Evolutionary conservation across 2,329 filamentous ascomycete species (phyloP).

Genomic region (Myrmaecium sp.): DNA sequence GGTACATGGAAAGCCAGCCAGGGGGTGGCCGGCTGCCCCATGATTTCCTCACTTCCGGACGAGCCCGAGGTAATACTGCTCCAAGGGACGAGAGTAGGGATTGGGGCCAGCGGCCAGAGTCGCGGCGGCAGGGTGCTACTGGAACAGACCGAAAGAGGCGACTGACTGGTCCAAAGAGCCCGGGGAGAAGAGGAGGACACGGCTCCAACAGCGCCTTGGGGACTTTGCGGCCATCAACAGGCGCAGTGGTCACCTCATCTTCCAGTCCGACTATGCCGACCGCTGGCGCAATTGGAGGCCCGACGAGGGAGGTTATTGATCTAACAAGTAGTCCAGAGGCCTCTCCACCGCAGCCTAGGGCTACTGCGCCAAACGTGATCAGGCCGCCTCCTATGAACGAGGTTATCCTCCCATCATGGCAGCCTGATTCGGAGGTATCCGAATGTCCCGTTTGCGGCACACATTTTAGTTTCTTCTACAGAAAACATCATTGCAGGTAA

Average conservation of each 20-base stretch:
- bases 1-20: too few relatives aligned
- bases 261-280: neutral
- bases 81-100: too few relatives aligned
- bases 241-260: conserved; percentile 1
- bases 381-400: conserved; percentile 15
- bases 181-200: conserved; percentile 14
- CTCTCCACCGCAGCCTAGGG: neutral
- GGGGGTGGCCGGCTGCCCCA: too few relatives aligned
- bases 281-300: neutral
- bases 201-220: conserved; percentile 2
- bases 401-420: conserved; percentile 59
- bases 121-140: too few relatives aligned
- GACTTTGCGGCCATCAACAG: conserved; percentile 1
- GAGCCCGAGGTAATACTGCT: too few relatives aligned
- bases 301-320: neutral
- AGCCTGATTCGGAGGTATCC: conserved; percentile 68
- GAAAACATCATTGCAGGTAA: conserved; percentile 84
- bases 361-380: too few relatives aligned
- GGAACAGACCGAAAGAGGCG: conserved; percentile 18
- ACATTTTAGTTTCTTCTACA: conserved; percentile 67
- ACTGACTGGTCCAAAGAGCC: conserved; percentile 16
- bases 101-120: too few relatives aligned
- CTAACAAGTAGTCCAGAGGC: conserved; percentile 1
- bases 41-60: too few relatives aligned
- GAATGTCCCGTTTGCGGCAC: conserved; percentile 71